phyloP scores from a whole-genome alignment of 352 stramenopile species.

The Phytophthora foliorum region DNA sequence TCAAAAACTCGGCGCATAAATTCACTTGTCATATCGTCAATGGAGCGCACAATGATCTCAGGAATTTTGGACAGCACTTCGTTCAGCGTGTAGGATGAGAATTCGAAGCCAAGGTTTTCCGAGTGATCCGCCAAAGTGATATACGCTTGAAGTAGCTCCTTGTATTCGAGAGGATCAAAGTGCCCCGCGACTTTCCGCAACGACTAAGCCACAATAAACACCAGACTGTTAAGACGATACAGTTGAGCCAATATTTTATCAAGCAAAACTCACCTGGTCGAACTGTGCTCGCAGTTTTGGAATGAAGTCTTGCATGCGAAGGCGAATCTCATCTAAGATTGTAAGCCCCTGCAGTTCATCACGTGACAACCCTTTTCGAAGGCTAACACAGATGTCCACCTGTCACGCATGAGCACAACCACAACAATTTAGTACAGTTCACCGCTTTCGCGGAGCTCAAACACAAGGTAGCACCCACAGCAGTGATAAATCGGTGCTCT shows the following conservation, averaged over 20 bases:
- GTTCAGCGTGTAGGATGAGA: constrained; percentile 70
- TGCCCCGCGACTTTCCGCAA: constrained; percentile 70
- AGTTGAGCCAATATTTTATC: not conserved
- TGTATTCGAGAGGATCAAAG: constrained; percentile 83
- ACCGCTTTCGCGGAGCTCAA: not conserved
- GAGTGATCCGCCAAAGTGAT: constrained; percentile 82
- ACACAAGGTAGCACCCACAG: constrained; percentile 43
- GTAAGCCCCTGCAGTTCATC: constrained; percentile 59
- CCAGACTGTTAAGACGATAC: not conserved
- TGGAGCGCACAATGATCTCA: constrained; percentile 81
- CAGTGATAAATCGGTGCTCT: constrained; percentile 71
- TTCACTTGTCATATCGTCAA: constrained; percentile 74
- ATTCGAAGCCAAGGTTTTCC: constrained; percentile 83
- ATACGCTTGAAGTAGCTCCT: constrained; percentile 85
- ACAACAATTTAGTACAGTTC: constrained; percentile 2
- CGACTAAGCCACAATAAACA: constrained; percentile 48
- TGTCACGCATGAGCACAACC: constrained; percentile 19
- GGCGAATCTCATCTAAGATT: constrained; percentile 67
- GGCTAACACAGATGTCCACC: constrained; percentile 78
- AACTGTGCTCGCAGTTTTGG: constrained; percentile 78
- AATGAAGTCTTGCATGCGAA: constrained; percentile 82
- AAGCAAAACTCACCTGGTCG: constrained; percentile 57
- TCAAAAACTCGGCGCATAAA: constrained; percentile 58
- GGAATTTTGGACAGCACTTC: constrained; percentile 82
- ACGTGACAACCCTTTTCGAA: constrained; percentile 59